Conservation (phyloP, 2,329 filamentous ascomycete genomes). For the Talaromyces sp. region DNA sequence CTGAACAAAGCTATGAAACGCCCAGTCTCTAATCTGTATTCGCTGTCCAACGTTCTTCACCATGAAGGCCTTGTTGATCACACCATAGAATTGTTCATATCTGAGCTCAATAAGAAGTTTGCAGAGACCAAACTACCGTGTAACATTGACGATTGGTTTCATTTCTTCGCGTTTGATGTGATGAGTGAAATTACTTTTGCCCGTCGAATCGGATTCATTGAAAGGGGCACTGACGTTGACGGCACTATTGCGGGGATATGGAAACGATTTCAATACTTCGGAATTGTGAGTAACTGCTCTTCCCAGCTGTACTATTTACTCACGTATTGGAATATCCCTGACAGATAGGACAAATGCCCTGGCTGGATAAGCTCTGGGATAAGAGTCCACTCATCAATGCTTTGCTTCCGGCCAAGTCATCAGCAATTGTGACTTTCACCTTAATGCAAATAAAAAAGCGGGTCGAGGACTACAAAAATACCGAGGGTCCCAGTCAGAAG, state of each 20-base stretch:
- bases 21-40: constrained; percentile 71
- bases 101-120: constrained; percentile 57
- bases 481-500: constrained; percentile 15
- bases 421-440: constrained; percentile 25
- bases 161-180: constrained; percentile 74
- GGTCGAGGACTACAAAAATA: constrained; percentile 10
- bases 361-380: constrained; percentile 64
- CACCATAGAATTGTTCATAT: constrained; percentile 67
- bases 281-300: too few species aligned
- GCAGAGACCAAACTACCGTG: constrained; percentile 27
- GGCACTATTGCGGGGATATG: constrained; percentile 56
- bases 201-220: constrained; percentile 72
- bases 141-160: constrained; percentile 56
- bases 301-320: constrained; percentile 46
- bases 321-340: constrained; percentile 6
- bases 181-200: constrained; percentile 75
- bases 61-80: constrained; percentile 79
- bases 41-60: constrained; percentile 71
- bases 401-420: constrained; percentile 24
- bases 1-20: constrained; percentile 73
- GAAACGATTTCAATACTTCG: too few species aligned
- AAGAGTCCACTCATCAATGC: constrained; percentile 64
- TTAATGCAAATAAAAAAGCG: constrained; percentile 24
- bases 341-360: constrained; percentile 66
- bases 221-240: constrained; percentile 71